Percentiles rank a stretch among this genome's conserved stretches.
Evolutionary conservation across 768 basidiomycete genomes (phyloP).

Genomic region (Panaeolus cyanescens): DNA sequence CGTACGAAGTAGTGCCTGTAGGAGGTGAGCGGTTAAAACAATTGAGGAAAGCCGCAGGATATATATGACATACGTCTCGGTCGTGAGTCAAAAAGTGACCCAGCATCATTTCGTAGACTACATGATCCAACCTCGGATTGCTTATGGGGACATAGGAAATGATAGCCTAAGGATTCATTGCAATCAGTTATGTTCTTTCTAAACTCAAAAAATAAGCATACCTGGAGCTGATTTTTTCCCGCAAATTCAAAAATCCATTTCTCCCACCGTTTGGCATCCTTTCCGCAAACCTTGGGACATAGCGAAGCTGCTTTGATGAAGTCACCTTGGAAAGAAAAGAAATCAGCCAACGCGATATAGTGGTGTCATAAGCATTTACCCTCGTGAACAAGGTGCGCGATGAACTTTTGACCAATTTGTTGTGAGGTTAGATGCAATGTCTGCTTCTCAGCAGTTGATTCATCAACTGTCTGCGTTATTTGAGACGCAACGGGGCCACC

Average conservation of each 20-base stretch:
- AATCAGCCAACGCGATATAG: neutral
- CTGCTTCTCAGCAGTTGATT: slow-evolving; percentile 20
- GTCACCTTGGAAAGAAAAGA: slow-evolving; percentile 32
- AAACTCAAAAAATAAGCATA: slow-evolving; percentile 29
- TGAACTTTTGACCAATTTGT: slow-evolving; percentile 84
- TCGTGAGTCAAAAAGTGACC: slow-evolving; percentile 84
- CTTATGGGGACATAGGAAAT: slow-evolving; percentile 89
- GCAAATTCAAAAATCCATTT: slow-evolving; percentile 93
- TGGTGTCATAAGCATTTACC: slow-evolving; percentile 43
- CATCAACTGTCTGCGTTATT: neutral
- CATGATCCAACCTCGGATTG: slow-evolving; percentile 73
- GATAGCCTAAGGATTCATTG: slow-evolving; percentile 69
- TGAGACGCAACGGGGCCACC: slow-evolving; percentile 15
- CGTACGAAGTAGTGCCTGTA: slow-evolving; percentile 71
- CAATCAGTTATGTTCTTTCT: neutral
- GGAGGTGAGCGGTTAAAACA: neutral
- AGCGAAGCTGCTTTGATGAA: slow-evolving; percentile 81
- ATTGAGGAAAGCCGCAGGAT: neutral
- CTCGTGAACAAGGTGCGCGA: slow-evolving; percentile 81
- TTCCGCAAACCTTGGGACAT: slow-evolving; percentile 83
- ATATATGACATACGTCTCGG: slow-evolving; percentile 49
- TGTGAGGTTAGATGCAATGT: slow-evolving; percentile 50
- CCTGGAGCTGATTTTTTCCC: slow-evolving; percentile 77
- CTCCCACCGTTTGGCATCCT: slow-evolving; percentile 87
- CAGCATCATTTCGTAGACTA: slow-evolving; percentile 96